Evolutionary conservation across 23 red algal genomes (phyloP).

Genomic region (Gracilaria domingensis): DNA sequence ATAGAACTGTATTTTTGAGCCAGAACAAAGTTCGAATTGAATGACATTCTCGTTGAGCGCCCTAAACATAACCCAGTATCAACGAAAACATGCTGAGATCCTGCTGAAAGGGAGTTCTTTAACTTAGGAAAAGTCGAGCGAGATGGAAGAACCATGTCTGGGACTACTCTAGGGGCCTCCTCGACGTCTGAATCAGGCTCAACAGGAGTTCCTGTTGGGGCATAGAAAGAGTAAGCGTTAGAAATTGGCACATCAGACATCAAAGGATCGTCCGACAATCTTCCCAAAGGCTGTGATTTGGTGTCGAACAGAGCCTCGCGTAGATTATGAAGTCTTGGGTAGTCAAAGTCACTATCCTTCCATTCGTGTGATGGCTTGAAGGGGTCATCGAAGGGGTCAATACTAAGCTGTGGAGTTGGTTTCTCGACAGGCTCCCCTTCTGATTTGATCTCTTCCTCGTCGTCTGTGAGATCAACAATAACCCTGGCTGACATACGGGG

Average conservation of each 20-base stretch:
- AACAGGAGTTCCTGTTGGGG: neutral
- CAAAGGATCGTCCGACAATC: neutral
- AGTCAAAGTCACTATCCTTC: slow-evolving; percentile 15
- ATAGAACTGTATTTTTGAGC: neutral
- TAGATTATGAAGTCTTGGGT: slow-evolving; percentile 15
- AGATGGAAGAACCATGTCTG: neutral
- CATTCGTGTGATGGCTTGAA: slow-evolving; percentile 15
- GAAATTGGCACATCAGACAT: neutral
- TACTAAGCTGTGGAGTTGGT: neutral
- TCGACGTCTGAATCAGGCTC: slow-evolving; percentile 34
- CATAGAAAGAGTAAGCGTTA: neutral
- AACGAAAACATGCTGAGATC: slow-evolving; percentile 8
- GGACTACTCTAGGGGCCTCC: neutral
- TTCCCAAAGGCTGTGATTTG: neutral
- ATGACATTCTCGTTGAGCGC: slow-evolving; percentile 16
- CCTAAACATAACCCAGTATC: slow-evolving; percentile 14
- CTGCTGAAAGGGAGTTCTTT: slow-evolving; percentile 16
- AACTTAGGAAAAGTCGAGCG: neutral
- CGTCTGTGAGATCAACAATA: slow-evolving; percentile 41
- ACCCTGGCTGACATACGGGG: slow-evolving; percentile 42
- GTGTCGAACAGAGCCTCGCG: slow-evolving; percentile 33
- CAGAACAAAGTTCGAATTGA: slow-evolving; percentile 22
- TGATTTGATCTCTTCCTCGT: slow-evolving; percentile 40
- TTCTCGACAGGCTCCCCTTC: neutral
- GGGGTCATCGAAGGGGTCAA: slow-evolving; percentile 12